A percentile compares a stretch with the other conserved stretches of the same genome.
Conservation (phyloP, 2,329 filamentous ascomycete genomes). For the Chaetomium sp. region DNA sequence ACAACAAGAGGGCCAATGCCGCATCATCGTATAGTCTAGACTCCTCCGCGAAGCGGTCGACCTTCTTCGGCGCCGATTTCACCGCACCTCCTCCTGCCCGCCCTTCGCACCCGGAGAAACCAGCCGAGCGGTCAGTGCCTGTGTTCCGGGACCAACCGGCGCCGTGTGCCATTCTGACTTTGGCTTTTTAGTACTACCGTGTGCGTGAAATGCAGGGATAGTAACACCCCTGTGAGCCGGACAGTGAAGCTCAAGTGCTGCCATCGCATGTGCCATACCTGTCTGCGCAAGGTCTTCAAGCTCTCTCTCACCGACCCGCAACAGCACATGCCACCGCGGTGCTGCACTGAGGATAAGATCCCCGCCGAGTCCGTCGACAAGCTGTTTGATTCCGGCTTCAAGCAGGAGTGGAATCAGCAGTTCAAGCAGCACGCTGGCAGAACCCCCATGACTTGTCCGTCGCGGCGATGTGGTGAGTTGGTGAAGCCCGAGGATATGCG, state of each 20-base stretch:
- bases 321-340: slow-evolving; percentile 77
- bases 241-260: slow-evolving; percentile 74
- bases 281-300: slow-evolving; percentile 73
- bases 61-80: slow-evolving; percentile 41
- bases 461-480: slow-evolving; percentile 72
- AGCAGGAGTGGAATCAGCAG: slow-evolving; percentile 77
- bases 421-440: slow-evolving; percentile 74
- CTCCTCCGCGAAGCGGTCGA: slow-evolving; percentile 43
- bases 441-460: slow-evolving; percentile 78
- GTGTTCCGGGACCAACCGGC: background rate
- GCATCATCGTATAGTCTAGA: slow-evolving; percentile 43
- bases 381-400: slow-evolving; percentile 73
- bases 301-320: slow-evolving; percentile 75
- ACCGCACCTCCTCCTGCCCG: slow-evolving; percentile 37
- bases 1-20: slow-evolving; percentile 37
- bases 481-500: slow-evolving; percentile 73
- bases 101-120: slow-evolving; percentile 30
- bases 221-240: slow-evolving; percentile 64
- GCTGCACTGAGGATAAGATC: slow-evolving; percentile 74
- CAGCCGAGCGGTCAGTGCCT: slow-evolving; percentile 34
- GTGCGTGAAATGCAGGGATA: slow-evolving; percentile 69
- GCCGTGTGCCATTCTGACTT: slow-evolving; percentile 23
- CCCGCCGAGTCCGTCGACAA: slow-evolving; percentile 74
- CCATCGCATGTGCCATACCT: slow-evolving; percentile 79
- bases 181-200: slow-evolving; percentile 59